Conservation (phyloP, 208 protist genomes). For the Perkinsela sp. region DNA sequence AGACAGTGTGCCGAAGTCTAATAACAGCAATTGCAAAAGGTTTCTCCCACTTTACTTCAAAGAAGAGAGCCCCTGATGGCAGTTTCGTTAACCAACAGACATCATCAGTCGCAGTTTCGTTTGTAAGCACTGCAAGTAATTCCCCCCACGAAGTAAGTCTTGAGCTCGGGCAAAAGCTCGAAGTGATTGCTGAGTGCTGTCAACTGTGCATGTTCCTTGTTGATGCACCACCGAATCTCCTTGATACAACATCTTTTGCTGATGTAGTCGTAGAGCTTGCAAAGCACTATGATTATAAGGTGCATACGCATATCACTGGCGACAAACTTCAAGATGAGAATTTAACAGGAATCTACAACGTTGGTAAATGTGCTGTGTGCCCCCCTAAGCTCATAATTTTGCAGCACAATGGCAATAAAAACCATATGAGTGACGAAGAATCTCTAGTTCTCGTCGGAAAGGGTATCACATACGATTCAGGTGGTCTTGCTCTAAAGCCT, state of each 20-base stretch:
- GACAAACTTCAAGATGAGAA: conserved; percentile 25
- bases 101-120: background rate
- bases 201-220: conserved; percentile 50
- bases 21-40: background rate
- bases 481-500: conserved; percentile 47
- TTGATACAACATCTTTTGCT: conserved; percentile 32
- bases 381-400: conserved; percentile 29
- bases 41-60: background rate
- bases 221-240: conserved; percentile 29
- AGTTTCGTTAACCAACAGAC: background rate
- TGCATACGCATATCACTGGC: conserved; percentile 21
- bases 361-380: conserved; percentile 27
- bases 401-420: conserved; percentile 20
- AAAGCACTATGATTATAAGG: conserved; percentile 11
- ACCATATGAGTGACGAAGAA: conserved; percentile 16
- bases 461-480: conserved; percentile 56
- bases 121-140: background rate
- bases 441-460: conserved; percentile 43
- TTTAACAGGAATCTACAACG: conserved; percentile 34
- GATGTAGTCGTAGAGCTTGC: conserved; percentile 22
- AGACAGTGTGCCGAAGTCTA: background rate
- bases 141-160: background rate
- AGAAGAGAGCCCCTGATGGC: background rate
- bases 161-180: conserved; percentile 8
- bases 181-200: conserved; percentile 17